These are phyloP conservation scores for Chytridiales sp. DNA, from an alignment of 371 early-diverging fungal genomes.

Conservation along the genomic window DNA sequence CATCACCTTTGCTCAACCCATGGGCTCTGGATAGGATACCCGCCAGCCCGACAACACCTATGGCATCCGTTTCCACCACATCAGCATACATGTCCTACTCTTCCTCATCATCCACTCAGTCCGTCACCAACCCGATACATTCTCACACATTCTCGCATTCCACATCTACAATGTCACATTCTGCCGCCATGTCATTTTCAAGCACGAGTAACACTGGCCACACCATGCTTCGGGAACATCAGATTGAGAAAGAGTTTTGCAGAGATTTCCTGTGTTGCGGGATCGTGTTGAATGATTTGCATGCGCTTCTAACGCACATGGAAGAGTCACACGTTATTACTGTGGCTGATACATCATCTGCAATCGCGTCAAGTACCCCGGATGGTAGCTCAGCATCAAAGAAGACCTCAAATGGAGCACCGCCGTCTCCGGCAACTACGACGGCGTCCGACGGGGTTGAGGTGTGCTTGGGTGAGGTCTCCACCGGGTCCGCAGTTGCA, in stretches of 20 bases:
- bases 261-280: conserved; percentile 85
- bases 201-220: conserved; percentile 1
- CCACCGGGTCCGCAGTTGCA: no score
- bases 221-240: conserved; percentile 1
- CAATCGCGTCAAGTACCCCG: background rate
- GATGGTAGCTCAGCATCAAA: background rate
- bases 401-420: background rate
- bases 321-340: conserved; percentile 71
- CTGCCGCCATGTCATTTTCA: no score
- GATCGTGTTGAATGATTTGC: conserved; percentile 68
- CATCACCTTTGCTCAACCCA: no score
- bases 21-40: no score
- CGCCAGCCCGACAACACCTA: no score
- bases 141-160: no score
- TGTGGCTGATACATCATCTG: background rate
- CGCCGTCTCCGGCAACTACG: background rate
- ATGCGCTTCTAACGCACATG: conserved; percentile 79
- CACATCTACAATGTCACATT: no score
- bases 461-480: no score
- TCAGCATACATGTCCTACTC: no score
- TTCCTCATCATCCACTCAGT: no score
- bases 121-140: no score
- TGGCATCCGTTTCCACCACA: no score
- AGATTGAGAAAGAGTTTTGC: conserved; percentile 74
- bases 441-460: background rate